Evolutionary conservation across 2,329 filamentous ascomycete species (phyloP).

Genomic region (Xylariaceae sp.): DNA sequence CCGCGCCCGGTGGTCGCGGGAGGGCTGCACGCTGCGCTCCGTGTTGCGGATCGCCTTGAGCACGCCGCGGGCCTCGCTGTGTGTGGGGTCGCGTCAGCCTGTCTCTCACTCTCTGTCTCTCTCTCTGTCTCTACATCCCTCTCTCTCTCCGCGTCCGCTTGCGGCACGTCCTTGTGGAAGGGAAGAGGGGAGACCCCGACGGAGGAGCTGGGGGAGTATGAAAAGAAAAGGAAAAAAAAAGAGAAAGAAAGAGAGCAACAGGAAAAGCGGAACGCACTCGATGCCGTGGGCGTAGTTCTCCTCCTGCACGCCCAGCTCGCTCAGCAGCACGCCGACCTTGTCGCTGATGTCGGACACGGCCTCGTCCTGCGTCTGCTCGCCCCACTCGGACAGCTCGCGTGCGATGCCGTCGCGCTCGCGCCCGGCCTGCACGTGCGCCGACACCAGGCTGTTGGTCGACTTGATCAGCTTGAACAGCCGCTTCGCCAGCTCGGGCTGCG

Average conservation of each 20-base stretch:
- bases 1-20: conserved; percentile 78
- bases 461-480: conserved; percentile 91
- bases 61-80: conserved; percentile 67
- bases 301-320: conserved; percentile 91
- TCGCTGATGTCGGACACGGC: conserved; percentile 84
- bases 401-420: conserved; percentile 81
- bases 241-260: too few species aligned
- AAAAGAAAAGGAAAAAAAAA: too few species aligned
- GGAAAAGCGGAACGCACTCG: too few species aligned
- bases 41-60: conserved; percentile 94
- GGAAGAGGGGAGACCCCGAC: too few species aligned
- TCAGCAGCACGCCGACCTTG: conserved; percentile 88
- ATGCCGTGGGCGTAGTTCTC: conserved; percentile 78
- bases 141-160: too few species aligned
- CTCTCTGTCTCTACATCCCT: too few species aligned
- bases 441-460: conserved; percentile 82
- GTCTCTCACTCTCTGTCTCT: too few species aligned
- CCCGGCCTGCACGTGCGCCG: conserved; percentile 74
- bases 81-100: too few species aligned
- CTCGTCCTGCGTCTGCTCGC: conserved; percentile 83
- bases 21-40: conserved; percentile 90
- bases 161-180: too few species aligned
- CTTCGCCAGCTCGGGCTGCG: conserved; percentile 82
- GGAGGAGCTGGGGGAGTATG: too few species aligned
- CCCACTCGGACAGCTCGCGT: conserved; percentile 91